These are phyloP conservation scores for Acer saccharum DNA, from an alignment of 345 rosid species.

Conservation along the genomic window DNA sequence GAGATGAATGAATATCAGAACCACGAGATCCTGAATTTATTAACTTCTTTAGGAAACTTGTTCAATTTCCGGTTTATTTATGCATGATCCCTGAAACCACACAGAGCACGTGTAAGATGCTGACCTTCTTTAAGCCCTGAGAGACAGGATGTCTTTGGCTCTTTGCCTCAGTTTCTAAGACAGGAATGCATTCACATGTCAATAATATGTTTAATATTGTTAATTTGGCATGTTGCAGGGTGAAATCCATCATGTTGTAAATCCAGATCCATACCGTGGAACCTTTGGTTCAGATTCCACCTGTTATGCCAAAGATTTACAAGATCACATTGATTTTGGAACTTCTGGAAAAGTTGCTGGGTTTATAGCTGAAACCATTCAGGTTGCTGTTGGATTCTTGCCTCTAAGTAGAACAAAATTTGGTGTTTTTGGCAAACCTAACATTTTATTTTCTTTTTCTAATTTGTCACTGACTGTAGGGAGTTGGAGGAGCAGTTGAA, in stretches of 20 bases:
- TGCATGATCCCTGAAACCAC: neutral
- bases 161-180: neutral
- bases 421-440: neutral
- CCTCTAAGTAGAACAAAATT: slow-evolving; percentile 11
- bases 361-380: slow-evolving; percentile 90
- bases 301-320: slow-evolving; percentile 80
- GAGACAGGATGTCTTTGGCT: neutral
- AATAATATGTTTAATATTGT: neutral
- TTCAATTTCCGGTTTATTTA: neutral
- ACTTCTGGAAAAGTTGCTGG: slow-evolving; percentile 93
- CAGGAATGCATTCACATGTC: neutral
- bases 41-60: no score
- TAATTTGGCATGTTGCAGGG: slow-evolving; percentile 51
- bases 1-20: no score
- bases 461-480: slow-evolving; percentile 41
- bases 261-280: slow-evolving; percentile 93
- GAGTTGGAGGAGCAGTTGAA: slow-evolving; percentile 96
- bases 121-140: neutral
- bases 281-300: slow-evolving; percentile 79
- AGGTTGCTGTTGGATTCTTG: slow-evolving; percentile 41
- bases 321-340: slow-evolving; percentile 92
- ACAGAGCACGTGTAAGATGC: neutral
- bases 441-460: neutral
- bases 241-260: slow-evolving; percentile 85
- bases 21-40: no score